These are phyloP conservation scores for Ophiosphaerella herpotricha DNA, from an alignment of 2,329 filamentous ascomycete species.

Conservation along the genomic window DNA sequence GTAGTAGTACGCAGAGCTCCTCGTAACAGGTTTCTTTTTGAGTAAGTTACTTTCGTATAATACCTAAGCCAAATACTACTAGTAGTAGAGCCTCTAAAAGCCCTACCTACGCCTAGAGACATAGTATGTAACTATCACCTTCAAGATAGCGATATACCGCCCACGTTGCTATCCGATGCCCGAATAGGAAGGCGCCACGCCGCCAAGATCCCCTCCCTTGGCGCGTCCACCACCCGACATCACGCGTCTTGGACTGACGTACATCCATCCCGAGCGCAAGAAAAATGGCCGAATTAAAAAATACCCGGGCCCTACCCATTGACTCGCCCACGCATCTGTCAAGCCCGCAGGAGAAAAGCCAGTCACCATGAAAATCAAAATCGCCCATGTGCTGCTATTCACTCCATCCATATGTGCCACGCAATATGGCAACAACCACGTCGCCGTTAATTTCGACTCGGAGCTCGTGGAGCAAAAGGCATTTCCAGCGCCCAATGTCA, in stretches of 20 bases:
- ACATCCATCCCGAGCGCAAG: conserved; percentile 5
- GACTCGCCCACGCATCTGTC: too few species aligned
- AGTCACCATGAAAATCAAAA: not conserved
- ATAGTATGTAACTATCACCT: too few species aligned
- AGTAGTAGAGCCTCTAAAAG: too few species aligned
- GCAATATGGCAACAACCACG: conserved; percentile 41
- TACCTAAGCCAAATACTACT: too few species aligned
- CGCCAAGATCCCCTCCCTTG: conserved; percentile 20
- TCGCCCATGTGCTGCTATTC: too few species aligned
- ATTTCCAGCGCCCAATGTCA: conserved; percentile 39
- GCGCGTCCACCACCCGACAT: conserved; percentile 20
- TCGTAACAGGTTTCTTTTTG: too few species aligned
- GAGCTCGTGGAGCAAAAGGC: conserved; percentile 39
- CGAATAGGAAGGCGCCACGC: conserved; percentile 19
- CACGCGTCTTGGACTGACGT: conserved; percentile 27
- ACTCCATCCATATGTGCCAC: conserved; percentile 9
- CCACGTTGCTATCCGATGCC: not conserved
- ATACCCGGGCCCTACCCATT: too few species aligned
- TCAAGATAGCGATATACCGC: not conserved
- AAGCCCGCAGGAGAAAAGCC: not conserved
- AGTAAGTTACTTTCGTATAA: too few species aligned
- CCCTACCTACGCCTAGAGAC: too few species aligned
- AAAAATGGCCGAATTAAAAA: too few species aligned
- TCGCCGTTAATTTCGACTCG: conserved; percentile 30
- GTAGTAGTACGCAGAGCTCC: too few species aligned